Base-by-base conservation (phyloP, 2,329 filamentous ascomycete genomes). In the Colletotrichum euphorbiae region DNA sequence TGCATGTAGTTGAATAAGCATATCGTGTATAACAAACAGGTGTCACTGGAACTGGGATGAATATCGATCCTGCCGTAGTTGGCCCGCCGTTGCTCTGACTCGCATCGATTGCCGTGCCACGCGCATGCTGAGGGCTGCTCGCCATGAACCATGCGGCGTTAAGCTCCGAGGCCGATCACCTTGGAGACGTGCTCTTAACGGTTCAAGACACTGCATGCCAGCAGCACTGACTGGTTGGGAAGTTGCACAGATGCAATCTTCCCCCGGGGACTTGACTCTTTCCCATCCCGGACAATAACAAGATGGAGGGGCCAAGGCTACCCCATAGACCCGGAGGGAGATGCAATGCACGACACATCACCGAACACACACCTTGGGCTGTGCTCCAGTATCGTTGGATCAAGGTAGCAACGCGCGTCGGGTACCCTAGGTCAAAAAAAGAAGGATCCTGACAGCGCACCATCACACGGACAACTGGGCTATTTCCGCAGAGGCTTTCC, bases 401-500 rank as follows among this genome's bases (percentile, higher is more conserved):
- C 38, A 38, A 19, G 38, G 33, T 66, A 64, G 65, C 61, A 54
- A 68, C 65, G 55, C 46, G 91, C 21, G 56, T 17, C 51, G 54
- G 48, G 40, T 19, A 28, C 7, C 28, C 28, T 28, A 36, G 17
- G 38, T 24, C 36, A 38, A 43, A 40, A 46, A 15, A 4, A 11
- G 36, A 15, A 15, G 28, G 28, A 50, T 57, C 45, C 43, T 57
- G 62, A 62, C 67, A 67, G 57, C 67, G 45, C 67, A 62, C 55
- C 55, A 62, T 69, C 67, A 61, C 56, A 69, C 57, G 21, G 52
- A 38, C 56, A 51, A 57, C 67, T 57, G 54, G 38, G 38, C 40
- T 38, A 42, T 43, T 17, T 54, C 51, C 51, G 33, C 33, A 54
- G 51, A 54, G 17, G 48, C 15, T 42, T 17, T 66, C 36, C 36